phyloP scores from a whole-genome alignment of 768 basidiomycete genomes.

The Boletus patriciae region DNA sequence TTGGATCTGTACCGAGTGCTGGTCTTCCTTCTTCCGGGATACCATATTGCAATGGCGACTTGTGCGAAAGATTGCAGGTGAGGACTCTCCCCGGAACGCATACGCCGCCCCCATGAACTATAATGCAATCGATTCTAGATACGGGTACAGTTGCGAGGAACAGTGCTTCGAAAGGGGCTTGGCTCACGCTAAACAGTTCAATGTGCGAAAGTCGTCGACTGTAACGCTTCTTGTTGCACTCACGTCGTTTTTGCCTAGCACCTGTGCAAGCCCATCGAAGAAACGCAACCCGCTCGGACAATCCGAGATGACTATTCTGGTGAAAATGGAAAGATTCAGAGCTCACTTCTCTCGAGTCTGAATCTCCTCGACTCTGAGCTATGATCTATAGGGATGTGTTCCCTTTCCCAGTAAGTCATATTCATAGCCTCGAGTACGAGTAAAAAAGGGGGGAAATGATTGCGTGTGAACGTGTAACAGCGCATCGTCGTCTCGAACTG shows the following conservation, averaged over 20 bases:
- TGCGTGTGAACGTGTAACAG: no score
- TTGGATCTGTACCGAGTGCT: background rate
- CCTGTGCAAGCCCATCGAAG: background rate
- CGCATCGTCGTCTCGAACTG: no score
- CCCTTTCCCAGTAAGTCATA: no score
- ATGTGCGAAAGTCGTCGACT: background rate
- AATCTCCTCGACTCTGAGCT: no score
- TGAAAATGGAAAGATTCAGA: no score
- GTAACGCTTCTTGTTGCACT: background rate
- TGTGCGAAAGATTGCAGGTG: constrained; percentile 4
- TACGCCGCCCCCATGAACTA: background rate
- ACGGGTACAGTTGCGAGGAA: constrained; percentile 3
- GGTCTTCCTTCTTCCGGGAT: background rate
- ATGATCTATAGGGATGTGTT: no score
- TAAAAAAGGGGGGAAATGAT: no score
- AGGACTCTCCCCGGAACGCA: background rate
- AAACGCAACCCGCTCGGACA: no score
- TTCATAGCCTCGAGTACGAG: no score
- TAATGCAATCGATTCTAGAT: background rate
- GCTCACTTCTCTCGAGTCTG: no score
- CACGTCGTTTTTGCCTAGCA: background rate
- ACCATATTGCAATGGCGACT: constrained; percentile 6
- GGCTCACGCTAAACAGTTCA: background rate
- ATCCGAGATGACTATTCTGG: no score
- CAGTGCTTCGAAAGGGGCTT: background rate